Conservation (phyloP, 164 flowering plant genomes). For the Vitis vinifera region DNA sequence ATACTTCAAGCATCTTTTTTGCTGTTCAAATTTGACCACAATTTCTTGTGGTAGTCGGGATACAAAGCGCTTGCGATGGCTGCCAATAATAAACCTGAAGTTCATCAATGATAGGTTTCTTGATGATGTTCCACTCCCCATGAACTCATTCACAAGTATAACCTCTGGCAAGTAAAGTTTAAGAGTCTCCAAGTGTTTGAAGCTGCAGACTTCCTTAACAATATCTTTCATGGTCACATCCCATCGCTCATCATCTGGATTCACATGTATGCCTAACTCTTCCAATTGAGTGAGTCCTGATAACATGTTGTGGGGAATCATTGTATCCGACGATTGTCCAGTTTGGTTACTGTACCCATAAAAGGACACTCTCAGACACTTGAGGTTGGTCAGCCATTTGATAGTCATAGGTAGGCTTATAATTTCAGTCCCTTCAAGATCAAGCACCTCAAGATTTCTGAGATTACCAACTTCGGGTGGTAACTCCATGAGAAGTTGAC, state of each 20-base stretch:
- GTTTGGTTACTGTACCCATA: background rate
- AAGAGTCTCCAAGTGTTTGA: too few species aligned
- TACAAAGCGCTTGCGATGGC: background rate
- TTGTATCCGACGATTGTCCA: background rate
- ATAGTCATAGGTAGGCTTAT: constrained; percentile 7
- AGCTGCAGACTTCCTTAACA: too few species aligned
- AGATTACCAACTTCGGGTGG: constrained; percentile 12
- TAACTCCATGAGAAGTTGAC: too few species aligned
- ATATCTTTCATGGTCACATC: background rate
- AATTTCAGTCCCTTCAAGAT: constrained; percentile 22
- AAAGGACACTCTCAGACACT: constrained; percentile 12
- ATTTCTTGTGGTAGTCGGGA: background rate
- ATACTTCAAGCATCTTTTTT: background rate
- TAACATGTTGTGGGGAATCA: constrained; percentile 4
- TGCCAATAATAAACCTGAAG: background rate
- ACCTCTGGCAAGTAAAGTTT: background rate
- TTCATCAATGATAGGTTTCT: background rate
- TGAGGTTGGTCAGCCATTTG: constrained; percentile 5
- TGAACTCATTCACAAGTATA: background rate
- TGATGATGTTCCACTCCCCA: background rate
- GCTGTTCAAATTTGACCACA: too few species aligned
- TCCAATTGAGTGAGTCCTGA: background rate
- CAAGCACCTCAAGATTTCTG: constrained; percentile 21
- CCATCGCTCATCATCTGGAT: background rate
- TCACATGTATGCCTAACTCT: background rate